These are phyloP conservation scores for Lagenidium sp. DNA, from an alignment of 352 stramenopile genomes.

Conservation along the genomic window DNA sequence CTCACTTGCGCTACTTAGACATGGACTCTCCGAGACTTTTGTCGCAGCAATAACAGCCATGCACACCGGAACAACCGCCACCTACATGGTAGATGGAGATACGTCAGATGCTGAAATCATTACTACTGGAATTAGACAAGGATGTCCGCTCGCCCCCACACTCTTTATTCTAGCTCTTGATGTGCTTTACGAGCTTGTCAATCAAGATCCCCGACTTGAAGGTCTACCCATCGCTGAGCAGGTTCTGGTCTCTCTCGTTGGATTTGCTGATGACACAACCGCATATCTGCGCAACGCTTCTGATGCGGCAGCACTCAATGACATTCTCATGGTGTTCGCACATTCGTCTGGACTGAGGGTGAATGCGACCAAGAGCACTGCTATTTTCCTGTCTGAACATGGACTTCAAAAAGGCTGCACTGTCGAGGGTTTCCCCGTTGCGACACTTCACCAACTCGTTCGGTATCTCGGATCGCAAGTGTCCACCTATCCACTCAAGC, in stretches of 20 bases:
- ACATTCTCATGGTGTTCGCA: no score
- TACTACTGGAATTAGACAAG: slow-evolving; percentile 1
- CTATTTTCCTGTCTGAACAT: no score
- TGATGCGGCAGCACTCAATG: no score
- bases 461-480: neutral
- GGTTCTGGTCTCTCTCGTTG: no score
- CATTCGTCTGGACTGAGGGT: neutral
- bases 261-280: no score
- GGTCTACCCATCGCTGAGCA: no score
- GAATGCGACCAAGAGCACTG: slow-evolving; percentile 3
- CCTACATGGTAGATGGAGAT: neutral
- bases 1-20: neutral
- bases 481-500: neutral
- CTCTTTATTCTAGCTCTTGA: slow-evolving; percentile 3
- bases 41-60: neutral
- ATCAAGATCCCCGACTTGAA: no score
- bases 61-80: neutral
- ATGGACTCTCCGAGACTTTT: neutral
- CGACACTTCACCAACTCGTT: neutral
- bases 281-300: no score
- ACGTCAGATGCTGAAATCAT: neutral
- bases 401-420: no score
- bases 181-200: slow-evolving; percentile 1
- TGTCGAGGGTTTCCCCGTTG: neutral
- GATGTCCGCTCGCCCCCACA: slow-evolving; percentile 1